Base-by-base conservation (phyloP, 2,329 filamentous ascomycete species). In the Metarhizium humberi region DNA sequence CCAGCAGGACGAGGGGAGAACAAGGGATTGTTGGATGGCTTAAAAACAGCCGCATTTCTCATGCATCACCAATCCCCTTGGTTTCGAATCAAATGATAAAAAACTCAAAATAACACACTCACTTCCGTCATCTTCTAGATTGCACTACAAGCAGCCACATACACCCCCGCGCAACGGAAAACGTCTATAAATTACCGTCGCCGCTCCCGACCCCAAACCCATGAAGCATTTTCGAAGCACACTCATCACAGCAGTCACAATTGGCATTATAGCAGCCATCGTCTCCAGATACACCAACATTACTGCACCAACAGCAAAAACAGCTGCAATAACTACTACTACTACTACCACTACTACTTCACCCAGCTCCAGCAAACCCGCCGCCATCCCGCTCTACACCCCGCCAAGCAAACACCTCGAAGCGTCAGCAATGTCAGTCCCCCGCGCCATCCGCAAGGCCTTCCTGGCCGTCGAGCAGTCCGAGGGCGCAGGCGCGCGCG, bases 401-500 rank as follows among this genome's bases (percentile, higher is more conserved):
- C n/a, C 43, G 20, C n/a, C 43, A 25, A 10, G 10, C 8, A 25
- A n/a, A 16, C 50, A 52, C 42, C 10, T 52, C 18, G 16, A 66
- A 62, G 66, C 67, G 25, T 68, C 75, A 60, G 75, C 82, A 56
- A 87, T 87, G 80, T 81, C 87, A 47, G 71, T 84, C 58, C 79
- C 88, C 32, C 84, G 94, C 66, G 80, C 85, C 51, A 92, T 97
- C 68, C 84, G 83, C 62, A 88, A 92, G 73, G 84, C 87, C 61
- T 92, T 96, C 71, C 79, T 90, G 48, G 92, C 92, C 58, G 73
- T 87, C 57, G 90, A 96, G 71, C 89, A 95, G 71, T 77, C 88
- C 32, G 92, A 97, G 71, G 92, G 92, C 47, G 90, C 86, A 0
- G 92, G 94, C 55, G 92, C 92, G 5, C 81, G 85, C 59, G 92